Evolutionary conservation across 2,329 filamentous ascomycete species (phyloP), one percentile per base, ranked within the genome.

Genomic region (Sclerotinia glacialis): DNA sequence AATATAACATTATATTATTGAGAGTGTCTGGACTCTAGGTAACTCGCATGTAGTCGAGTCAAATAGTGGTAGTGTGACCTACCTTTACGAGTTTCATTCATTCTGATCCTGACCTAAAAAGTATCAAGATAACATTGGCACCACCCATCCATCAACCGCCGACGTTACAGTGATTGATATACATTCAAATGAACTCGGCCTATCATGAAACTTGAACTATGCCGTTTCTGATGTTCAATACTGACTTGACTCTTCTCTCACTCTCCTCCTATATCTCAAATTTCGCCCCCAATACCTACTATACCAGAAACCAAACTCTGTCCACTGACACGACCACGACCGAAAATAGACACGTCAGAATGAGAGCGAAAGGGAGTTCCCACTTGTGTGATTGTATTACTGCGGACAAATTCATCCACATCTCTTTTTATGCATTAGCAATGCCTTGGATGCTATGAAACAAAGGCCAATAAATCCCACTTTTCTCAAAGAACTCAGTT

Each of bases 321-420:
- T 14, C 14, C 37, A 46, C 46, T 47, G 18, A 31, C 55, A n/a
- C n/a, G 55, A 44, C 40, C 40, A 37, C 7, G 55, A 59, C 40
- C 40, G 42, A 59, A 26, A 46, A 46, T 21, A 31, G 55, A 59
- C 55, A 59, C 55, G 55, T 59, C 55, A 59, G n/a, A 37, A 26
- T 16, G 21, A 46, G 46, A 26, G 40, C 42, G 26, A 34, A 46
- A 59, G n/a, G 34, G 26, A 59, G 11, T 59, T 46, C 55, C 12
- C 55, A 59, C 55, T 59, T 59, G 26, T 46, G 18, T 46, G 26
- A 7, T 59, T 40, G 40, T 59, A 59, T 58, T 46, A 58, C 28
- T 34, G 31, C 8, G 9, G 6, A 14, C 28, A 18, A 34, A n/a
- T 23, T 6, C 28, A 16, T 37, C 14, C 28, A 26, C n/a, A 60